Evolutionary conservation across 805 yeast species (phyloP).

Genomic region (Komagataella populi): DNA sequence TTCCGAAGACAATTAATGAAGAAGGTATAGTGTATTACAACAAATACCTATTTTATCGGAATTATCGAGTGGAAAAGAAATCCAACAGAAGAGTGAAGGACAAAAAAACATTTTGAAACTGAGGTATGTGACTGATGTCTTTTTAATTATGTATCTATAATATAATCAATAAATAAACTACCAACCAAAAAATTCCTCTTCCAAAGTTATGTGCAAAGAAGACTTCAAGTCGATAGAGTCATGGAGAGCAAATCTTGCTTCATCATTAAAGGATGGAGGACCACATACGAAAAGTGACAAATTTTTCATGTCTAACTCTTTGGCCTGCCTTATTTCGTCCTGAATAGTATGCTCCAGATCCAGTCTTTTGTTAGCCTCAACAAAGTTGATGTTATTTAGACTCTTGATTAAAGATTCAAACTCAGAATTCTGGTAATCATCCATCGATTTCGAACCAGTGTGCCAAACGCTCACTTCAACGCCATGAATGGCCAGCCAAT

Average conservation of each 20-base stretch:
- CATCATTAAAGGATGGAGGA: background rate
- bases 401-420: background rate
- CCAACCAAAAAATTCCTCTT: background rate
- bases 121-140: background rate
- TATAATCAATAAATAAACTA: background rate
- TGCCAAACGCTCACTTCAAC: slow-evolving; percentile 4
- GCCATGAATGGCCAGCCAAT: slow-evolving; percentile 3
- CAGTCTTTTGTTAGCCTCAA: background rate
- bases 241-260: background rate
- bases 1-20: background rate
- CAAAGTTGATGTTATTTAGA: background rate
- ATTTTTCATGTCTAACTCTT: background rate
- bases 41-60: background rate
- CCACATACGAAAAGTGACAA: background rate
- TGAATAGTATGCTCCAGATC: background rate
- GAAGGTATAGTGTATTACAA: background rate
- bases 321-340: background rate
- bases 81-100: background rate
- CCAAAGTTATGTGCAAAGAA: background rate
- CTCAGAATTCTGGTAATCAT: background rate
- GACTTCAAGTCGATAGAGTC: background rate
- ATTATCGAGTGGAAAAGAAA: background rate
- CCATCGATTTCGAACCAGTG: background rate
- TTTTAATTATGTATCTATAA: background rate
- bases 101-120: background rate